Evolutionary conservation across 2,329 filamentous ascomycete species (phyloP), one percentile per base, ranked within the genome.

Genomic region (Didymella arachidicola): DNA sequence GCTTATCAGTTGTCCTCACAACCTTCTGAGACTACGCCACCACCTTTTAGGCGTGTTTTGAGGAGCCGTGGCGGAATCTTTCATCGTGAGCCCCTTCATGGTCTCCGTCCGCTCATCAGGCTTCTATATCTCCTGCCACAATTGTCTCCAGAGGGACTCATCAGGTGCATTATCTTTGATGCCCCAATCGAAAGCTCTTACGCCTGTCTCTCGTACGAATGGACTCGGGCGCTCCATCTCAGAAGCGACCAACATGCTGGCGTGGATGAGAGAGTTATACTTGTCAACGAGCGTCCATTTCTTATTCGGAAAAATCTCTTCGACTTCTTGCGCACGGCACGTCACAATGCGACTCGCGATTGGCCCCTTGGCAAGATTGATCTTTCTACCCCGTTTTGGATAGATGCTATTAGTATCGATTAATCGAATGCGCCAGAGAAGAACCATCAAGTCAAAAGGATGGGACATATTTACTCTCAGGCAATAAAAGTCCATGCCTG

Each of bases 201-300:
- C 43, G 27, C 27, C 14, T 46, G 43, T 46, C 43, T 46, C n/a
- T 46, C 43, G 3, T 46, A 46, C 43, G 43, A 32, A 32, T 46
- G 27, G 43, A 46, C n/a, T 30, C 43, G 43, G 8, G 27, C 16
- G 43, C 27, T 46, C 7, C 43, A 46, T 19, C 43, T 46, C n/a
- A 46, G 43, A 22, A 19, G 29, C 11, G 43, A 46, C n/a, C 43
- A 8, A 46, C 26, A 22, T 7, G 18, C 43, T 10, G 43, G 43
- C 1, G 12, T 2, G 19, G 43, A 46, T 7, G n/a, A 47, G 14
- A 16, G 29, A 34, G 16, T 47, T 2, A 26, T 47, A 8, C 30
- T 47, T 2, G 14, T 36, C 18, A 36, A 36, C 18, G 18, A 36
- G 8, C 45, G 30, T 16, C 45, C 18, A 4, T 36, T 47, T 11